Conservation (phyloP, 805 yeast genomes). For the Candida coleopterorum region DNA sequence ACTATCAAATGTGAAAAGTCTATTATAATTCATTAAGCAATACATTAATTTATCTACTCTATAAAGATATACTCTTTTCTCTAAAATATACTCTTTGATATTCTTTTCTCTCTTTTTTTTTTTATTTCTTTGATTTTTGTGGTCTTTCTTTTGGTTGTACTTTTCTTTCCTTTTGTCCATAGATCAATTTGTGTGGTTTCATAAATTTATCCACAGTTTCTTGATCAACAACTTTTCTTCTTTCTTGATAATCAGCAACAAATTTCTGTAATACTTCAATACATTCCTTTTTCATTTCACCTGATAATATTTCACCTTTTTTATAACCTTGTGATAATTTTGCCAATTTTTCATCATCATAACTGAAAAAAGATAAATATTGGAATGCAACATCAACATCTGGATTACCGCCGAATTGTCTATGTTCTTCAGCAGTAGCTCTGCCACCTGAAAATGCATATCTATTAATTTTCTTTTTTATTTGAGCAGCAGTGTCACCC, state of each 20-base stretch:
- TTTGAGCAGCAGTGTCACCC: constrained; percentile 91
- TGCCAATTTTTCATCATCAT: constrained; percentile 78
- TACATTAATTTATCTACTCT: too few species aligned
- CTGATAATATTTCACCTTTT: constrained; percentile 79
- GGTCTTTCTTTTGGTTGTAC: constrained; percentile 58
- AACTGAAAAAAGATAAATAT: constrained; percentile 81
- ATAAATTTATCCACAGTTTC: constrained; percentile 62
- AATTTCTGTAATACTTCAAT: constrained; percentile 75
- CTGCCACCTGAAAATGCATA: constrained; percentile 96
- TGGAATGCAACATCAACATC: constrained; percentile 95
- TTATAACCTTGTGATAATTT: constrained; percentile 60
- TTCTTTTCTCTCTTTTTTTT: too few species aligned
- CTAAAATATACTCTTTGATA: too few species aligned
- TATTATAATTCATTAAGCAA: too few species aligned
- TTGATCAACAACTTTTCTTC: constrained; percentile 63
- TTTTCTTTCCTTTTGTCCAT: constrained; percentile 68
- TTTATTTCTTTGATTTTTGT: constrained; percentile 12
- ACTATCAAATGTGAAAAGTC: constrained; percentile 23
- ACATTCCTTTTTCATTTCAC: constrained; percentile 89
- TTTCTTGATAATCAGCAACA: constrained; percentile 77
- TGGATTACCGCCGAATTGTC: constrained; percentile 86
- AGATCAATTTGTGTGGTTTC: constrained; percentile 77
- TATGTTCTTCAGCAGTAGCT: constrained; percentile 83
- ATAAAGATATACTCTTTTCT: too few species aligned
- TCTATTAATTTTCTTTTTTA: constrained; percentile 91